Base-by-base conservation (phyloP, 2,329 filamentous ascomycete genomes). In the Neurospora crassa region DNA sequence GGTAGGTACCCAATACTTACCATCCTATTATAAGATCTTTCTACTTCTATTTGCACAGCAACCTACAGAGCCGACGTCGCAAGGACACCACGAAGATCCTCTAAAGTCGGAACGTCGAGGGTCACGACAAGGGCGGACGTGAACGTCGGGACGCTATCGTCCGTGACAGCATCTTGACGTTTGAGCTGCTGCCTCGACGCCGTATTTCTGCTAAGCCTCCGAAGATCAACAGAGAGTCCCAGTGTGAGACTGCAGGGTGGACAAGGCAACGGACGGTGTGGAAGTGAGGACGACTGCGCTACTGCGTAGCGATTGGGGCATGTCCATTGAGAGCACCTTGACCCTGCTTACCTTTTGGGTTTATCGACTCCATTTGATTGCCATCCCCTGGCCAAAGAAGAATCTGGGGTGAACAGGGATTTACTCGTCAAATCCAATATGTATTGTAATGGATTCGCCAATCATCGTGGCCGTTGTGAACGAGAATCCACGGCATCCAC, bases 371-470 rank as follows among this genome's bases (percentile, higher is more conserved):
- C 72, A 73, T 72, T 69, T 34, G n/a, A 68, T 63, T 34, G 53
- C 29, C 53, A 63, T 63, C 29, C 53, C 53, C 53, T 63, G 53
- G 43, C 63, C 40, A 68, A 69, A 69, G 68, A 71, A 53, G 67
- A 72, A 75, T 74, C 74, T 74, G 74, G 74, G 75, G 75, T 73
- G 70, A 73, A 70, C 75, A 75, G 69, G 72, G 72, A 67, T 70
- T 24, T n/a, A 63, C 53, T 63, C 53, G 53, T 63, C 53, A 63
- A 63, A 63, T 11, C 47, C 29, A 59, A 59, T 29, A 59, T 29
- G 34, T 37, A 8, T 37, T 37, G 34, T 37, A 63, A 3, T 16
- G 18, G 16, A 63, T 63, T 63, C 8, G 24, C 53, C 53, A 63
- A 63, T 63, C 53, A 63, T 63, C 53, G 11, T 63, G 29, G 53